Evolutionary conservation across 768 basidiomycete genomes (phyloP).

Genomic region (Pulveroboletus ravenelii): DNA sequence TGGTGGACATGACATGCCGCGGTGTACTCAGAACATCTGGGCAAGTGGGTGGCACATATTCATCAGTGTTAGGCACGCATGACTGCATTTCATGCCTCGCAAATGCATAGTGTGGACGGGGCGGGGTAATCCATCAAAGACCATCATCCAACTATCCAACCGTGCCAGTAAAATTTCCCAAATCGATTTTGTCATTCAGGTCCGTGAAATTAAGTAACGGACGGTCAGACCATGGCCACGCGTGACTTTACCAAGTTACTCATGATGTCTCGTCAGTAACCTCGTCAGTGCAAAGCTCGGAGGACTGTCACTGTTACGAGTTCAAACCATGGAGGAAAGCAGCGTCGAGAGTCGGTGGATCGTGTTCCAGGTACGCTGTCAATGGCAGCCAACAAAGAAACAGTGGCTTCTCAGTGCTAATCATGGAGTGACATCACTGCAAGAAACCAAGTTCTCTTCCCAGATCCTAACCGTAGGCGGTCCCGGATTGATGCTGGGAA

Average conservation of each 20-base stretch:
- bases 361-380: not conserved
- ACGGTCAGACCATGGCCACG: too few species aligned
- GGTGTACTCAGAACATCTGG: not conserved
- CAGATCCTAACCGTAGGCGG: not conserved
- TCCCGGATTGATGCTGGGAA: not conserved
- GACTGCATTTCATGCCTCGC: not conserved
- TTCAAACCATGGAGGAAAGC: too few species aligned
- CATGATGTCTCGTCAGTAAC: too few species aligned
- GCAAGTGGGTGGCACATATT: not conserved
- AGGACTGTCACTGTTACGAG: too few species aligned
- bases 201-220: not conserved
- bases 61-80: not conserved
- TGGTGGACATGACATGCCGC: not conserved
- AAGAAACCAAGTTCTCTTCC: not conserved
- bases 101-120: not conserved
- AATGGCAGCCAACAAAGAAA: not conserved
- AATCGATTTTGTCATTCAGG: not conserved
- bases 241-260: too few species aligned
- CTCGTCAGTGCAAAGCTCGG: too few species aligned
- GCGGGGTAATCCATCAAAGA: not conserved
- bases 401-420: not conserved
- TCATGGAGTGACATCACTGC: not conserved
- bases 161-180: not conserved
- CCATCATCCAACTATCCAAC: not conserved
- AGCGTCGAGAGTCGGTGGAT: too few species aligned